Percentiles rank a stretch among this genome's conserved stretches.
Evolutionary conservation across 2,329 filamentous ascomycete genomes (phyloP).

Genomic region (Dactylella cylindrospora): DNA sequence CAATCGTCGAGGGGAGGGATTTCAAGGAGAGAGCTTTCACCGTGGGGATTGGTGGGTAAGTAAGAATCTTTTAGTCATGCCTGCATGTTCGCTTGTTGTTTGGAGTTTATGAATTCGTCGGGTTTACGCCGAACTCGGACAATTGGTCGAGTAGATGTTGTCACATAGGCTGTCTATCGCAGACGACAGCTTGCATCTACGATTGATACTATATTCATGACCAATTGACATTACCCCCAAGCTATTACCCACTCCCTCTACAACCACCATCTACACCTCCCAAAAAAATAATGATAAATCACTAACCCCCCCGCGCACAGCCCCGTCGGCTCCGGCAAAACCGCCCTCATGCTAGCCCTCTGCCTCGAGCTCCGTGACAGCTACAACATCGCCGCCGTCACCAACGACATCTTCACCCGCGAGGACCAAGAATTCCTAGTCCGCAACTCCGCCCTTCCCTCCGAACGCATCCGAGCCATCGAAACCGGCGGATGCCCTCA

Average conservation of each 20-base stretch:
- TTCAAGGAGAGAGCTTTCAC: constrained; percentile 92
- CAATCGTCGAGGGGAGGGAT: constrained; percentile 80
- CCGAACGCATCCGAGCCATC: constrained; percentile 85
- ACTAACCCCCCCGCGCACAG: no score
- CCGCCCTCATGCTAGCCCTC: constrained; percentile 91
- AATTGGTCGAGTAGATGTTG: no score
- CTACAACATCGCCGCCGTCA: constrained; percentile 90
- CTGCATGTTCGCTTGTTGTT: neutral
- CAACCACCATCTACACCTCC: no score
- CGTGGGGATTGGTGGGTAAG: constrained; percentile 92
- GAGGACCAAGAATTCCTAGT: constrained; percentile 98
- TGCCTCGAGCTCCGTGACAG: constrained; percentile 77
- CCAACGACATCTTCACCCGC: constrained; percentile 96
- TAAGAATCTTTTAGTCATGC: neutral
- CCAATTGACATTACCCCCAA: no score
- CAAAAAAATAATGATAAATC: neutral
- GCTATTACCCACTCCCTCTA: no score
- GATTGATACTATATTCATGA: no score
- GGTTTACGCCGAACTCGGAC: no score
- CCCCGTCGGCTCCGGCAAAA: constrained; percentile 95
- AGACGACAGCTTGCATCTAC: no score
- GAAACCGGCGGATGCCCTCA: constrained; percentile 97
- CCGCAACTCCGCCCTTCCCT: constrained; percentile 76
- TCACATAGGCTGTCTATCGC: no score
- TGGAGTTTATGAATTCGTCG: no score